A percentile compares a stretch with the other conserved stretches of the same genome.
phyloP scores from a whole-genome alignment of 1,284 basidiomycete species.

The Rugosomyces carneus region DNA sequence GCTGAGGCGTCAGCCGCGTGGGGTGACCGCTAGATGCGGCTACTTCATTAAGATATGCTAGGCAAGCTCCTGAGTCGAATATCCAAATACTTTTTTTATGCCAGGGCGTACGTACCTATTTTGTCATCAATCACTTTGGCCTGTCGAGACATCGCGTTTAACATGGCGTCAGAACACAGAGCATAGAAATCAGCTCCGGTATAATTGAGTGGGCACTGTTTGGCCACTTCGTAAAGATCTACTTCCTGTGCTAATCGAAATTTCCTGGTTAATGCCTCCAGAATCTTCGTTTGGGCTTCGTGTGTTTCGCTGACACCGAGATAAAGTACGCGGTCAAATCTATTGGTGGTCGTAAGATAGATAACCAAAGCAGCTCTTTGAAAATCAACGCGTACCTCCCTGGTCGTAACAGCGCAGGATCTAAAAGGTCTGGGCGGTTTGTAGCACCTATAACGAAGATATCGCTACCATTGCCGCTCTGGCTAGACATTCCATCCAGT shows the following conservation, averaged over 20 bases:
- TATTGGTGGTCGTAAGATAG: conserved; percentile 22
- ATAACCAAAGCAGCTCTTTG: background rate
- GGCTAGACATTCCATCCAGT: conserved; percentile 81
- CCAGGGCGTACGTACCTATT: conserved; percentile 60
- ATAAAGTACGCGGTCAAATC: conserved; percentile 97
- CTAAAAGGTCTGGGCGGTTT: conserved; percentile 92
- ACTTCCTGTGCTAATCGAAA: conserved; percentile 78
- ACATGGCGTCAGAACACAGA: conserved; percentile 92
- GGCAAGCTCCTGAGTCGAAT: too few species aligned
- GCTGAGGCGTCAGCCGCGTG: conserved; percentile 82
- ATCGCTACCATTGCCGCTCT: conserved; percentile 52
- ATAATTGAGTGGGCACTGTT: conserved; percentile 86
- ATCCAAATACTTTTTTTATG: too few species aligned
- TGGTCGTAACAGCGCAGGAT: conserved; percentile 89
- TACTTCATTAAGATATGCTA: conserved; percentile 46
- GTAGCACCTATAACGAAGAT: conserved; percentile 98
- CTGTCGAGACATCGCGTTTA: conserved; percentile 91
- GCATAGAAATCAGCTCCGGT: conserved; percentile 99
- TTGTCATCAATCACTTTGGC: conserved; percentile 74
- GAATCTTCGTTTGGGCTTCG: conserved; percentile 80
- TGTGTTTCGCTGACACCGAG: conserved; percentile 90
- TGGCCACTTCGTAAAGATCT: conserved; percentile 62
- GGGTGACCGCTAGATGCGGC: conserved; percentile 45
- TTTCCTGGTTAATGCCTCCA: conserved; percentile 89
- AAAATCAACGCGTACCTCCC: conserved; percentile 54